Percentiles rank a stretch among this genome's conserved stretches.
Conservation (phyloP, 2,329 filamentous ascomycete genomes). For the Sporothrix luriei region DNA sequence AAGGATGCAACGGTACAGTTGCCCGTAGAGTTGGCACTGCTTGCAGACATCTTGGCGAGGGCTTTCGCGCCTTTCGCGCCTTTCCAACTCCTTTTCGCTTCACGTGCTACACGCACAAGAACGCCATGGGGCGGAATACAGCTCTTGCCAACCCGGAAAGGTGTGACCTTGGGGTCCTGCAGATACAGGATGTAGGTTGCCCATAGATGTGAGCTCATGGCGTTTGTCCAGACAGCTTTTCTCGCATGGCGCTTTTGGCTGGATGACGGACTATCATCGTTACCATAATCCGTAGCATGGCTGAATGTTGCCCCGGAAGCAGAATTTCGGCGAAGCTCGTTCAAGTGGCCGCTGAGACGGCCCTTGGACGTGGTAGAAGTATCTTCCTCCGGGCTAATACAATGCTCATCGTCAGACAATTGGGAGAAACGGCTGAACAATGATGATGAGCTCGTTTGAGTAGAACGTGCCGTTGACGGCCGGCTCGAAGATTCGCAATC, state of each 20-base stretch:
- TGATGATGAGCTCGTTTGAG: slow-evolving; percentile 58
- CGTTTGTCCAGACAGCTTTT: slow-evolving; percentile 64
- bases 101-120: slow-evolving; percentile 65
- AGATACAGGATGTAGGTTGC: slow-evolving; percentile 66
- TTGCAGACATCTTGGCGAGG: slow-evolving; percentile 37
- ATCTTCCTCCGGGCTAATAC: slow-evolving; percentile 55
- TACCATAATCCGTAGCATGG: slow-evolving; percentile 19
- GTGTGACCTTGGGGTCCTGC: slow-evolving; percentile 68
- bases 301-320: slow-evolving; percentile 27
- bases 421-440: slow-evolving; percentile 60
- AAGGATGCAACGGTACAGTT: neutral
- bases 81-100: slow-evolving; percentile 68
- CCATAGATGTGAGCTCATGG: slow-evolving; percentile 68
- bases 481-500: slow-evolving; percentile 56
- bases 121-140: slow-evolving; percentile 67
- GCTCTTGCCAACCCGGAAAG: slow-evolving; percentile 64
- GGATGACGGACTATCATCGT: slow-evolving; percentile 1
- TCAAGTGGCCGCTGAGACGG: slow-evolving; percentile 1
- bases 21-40: neutral
- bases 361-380: slow-evolving; percentile 41
- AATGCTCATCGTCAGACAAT: slow-evolving; percentile 59
- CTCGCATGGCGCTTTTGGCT: slow-evolving; percentile 38
- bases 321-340: slow-evolving; percentile 31
- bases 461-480: slow-evolving; percentile 62
- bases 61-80: slow-evolving; percentile 59